Evolutionary conservation across 1,284 basidiomycete genomes (phyloP).

Genomic region (Inonotus hispidus): DNA sequence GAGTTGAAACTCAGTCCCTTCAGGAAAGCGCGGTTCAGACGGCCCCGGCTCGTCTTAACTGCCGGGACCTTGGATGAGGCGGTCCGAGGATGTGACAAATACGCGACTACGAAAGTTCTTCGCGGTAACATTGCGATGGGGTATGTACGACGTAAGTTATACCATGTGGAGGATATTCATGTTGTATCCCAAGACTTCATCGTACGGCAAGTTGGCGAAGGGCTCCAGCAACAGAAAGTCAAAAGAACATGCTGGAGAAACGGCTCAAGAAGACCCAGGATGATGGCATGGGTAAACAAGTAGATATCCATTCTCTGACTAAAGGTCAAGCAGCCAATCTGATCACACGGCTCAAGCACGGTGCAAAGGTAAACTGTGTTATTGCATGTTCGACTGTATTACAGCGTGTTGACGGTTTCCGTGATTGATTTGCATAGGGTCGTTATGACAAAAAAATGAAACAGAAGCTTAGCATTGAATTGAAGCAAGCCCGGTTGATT

Average conservation of each 20-base stretch:
- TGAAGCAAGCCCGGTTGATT: constrained; percentile 30
- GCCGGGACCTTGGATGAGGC: constrained; percentile 51
- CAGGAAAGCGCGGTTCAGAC: constrained; percentile 50
- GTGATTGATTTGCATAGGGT: constrained; percentile 32
- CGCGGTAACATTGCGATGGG: constrained; percentile 41
- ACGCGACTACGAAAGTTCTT: constrained; percentile 48
- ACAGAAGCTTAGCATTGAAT: constrained; percentile 29
- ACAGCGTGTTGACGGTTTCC: neutral
- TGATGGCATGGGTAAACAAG: constrained; percentile 11
- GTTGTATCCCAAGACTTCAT: constrained; percentile 43
- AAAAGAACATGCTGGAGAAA: constrained; percentile 59
- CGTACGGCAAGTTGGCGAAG: constrained; percentile 73
- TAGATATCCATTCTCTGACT: constrained; percentile 41
- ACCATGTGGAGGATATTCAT: too few species aligned
- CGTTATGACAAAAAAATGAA: constrained; percentile 48
- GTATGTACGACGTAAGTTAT: constrained; percentile 30
- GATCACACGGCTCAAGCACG: constrained; percentile 73
- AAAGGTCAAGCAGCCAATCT: constrained; percentile 78
- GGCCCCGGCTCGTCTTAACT: constrained; percentile 48
- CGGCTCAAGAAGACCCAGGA: constrained; percentile 39
- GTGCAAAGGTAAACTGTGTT: constrained; percentile 49
- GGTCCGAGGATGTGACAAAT: constrained; percentile 66
- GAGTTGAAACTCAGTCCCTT: constrained; percentile 38
- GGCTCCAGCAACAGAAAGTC: constrained; percentile 58
- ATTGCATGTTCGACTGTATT: neutral